phyloP scores from a whole-genome alignment of 805 yeast genomes.

The Priceomyces fermenticarens region DNA sequence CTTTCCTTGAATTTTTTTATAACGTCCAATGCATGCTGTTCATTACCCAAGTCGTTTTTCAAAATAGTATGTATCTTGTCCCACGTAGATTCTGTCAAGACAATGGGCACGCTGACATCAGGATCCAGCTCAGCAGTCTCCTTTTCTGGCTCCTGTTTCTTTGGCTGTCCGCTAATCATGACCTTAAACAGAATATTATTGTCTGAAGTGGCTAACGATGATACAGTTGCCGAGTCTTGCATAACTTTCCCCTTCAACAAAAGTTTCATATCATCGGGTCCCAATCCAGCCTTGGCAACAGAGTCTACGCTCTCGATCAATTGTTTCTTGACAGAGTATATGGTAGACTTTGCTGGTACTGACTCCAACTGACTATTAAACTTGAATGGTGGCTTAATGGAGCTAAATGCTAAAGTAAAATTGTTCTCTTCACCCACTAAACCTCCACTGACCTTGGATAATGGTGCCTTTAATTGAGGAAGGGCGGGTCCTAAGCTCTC shows the following conservation, averaged over 20 bases:
- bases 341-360: constrained; percentile 24
- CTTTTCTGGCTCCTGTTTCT: neutral
- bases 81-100: constrained; percentile 38
- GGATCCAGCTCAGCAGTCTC: constrained; percentile 2
- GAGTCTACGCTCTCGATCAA: constrained; percentile 28
- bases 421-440: constrained; percentile 2
- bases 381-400: constrained; percentile 68
- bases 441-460: constrained; percentile 17
- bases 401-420: constrained; percentile 47
- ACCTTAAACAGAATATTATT: constrained; percentile 39
- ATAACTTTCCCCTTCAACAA: constrained; percentile 62
- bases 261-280: constrained; percentile 44
- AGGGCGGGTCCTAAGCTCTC: constrained; percentile 45
- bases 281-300: constrained; percentile 24
- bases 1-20: constrained; percentile 14
- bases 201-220: constrained; percentile 19
- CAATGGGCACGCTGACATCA: constrained; percentile 3
- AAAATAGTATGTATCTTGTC: constrained; percentile 35
- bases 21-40: constrained; percentile 21
- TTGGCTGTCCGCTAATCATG: constrained; percentile 32
- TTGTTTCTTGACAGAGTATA: constrained; percentile 36
- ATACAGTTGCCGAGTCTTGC: constrained; percentile 46
- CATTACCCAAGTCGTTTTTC: constrained; percentile 25
- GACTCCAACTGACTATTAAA: constrained; percentile 36
- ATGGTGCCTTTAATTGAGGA: constrained; percentile 40